Conservation (phyloP, 78 protist species). For the Isochrysis galbana region DNA sequence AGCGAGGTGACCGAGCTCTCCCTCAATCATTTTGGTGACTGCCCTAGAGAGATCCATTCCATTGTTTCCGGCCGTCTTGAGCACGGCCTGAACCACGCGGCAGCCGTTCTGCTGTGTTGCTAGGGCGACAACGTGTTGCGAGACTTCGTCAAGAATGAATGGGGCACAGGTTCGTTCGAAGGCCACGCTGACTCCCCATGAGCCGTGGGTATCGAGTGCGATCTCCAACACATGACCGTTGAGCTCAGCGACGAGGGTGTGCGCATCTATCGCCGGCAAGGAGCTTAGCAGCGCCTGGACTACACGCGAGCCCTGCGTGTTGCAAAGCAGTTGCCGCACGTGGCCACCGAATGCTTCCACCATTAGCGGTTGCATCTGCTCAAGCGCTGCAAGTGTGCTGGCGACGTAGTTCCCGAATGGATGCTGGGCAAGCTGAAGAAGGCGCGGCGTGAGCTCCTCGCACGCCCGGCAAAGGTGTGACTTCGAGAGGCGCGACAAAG, state of each 20-base stretch:
- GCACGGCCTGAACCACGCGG: neutral
- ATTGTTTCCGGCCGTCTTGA: neutral
- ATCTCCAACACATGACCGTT: neutral
- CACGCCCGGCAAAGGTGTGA: neutral
- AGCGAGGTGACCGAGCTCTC: neutral
- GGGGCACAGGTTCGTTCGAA: neutral
- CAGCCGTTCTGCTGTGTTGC: neutral
- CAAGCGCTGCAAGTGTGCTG: neutral
- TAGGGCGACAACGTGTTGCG: neutral
- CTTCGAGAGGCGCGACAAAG: neutral
- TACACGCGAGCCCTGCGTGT: neutral
- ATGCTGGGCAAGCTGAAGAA: neutral
- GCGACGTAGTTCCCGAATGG: neutral
- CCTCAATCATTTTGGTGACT: neutral
- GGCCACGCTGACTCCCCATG: neutral
- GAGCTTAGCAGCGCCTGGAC: neutral
- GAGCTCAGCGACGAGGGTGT: neutral
- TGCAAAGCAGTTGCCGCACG: neutral
- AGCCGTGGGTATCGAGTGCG: neutral
- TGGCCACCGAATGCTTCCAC: neutral
- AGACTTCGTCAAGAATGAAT: neutral
- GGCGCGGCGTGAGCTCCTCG: neutral
- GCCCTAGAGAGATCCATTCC: neutral
- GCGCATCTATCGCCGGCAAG: neutral
- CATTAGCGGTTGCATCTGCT: neutral